Evolutionary conservation across 1,284 basidiomycete species (phyloP), one percentile per base, ranked within the genome.

Genomic region (Porodaedalea pini): DNA sequence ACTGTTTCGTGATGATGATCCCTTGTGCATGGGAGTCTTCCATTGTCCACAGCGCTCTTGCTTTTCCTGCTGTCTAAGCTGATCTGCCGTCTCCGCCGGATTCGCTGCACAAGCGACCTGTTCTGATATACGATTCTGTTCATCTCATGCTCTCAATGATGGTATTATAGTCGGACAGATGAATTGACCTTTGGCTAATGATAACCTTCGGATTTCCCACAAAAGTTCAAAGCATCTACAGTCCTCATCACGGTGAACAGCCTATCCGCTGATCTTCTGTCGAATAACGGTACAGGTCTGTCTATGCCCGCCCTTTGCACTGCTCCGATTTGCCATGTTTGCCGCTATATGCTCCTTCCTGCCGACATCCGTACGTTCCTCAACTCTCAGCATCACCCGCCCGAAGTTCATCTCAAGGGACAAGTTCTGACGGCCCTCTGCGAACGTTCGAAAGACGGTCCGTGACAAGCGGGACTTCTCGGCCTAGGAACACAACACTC

Each of bases 361-460:
- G 43, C 23, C 21, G 25, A n/a, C n/a, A n/a, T n/a, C n/a, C n/a
- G n/a, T n/a, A n/a, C n/a, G 19, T 34, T 31, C 37, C 37, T 37
- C 43, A 3, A 40, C 47, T 39, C 32, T n/a, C 27, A 50, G 48
- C 27, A 50, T 56, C 54, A 56, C 27, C 23, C 41, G 23, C 44
- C 21, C 54, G 21, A 39, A 48, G n/a, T 39, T 56, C 45, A 40
- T 41, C 36, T 27, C 39, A 39, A 32, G 48, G 47, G 15, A 43
- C 48, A 51, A 11, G 5, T 31, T 15, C 39, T 27, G n/a, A 13
- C 23, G 50, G 34, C 21, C 2, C 23, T 23, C 31, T 27, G 40
- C 19, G 17, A 53, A 2, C 40, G 23, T 32, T 37, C 51, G n/a
- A 48, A 19, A 11, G 36, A 15, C 23, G 19, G 25, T 41, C 54